Base-by-base conservation (phyloP, 768 basidiomycete species). In the Saitozyma podzolica region DNA sequence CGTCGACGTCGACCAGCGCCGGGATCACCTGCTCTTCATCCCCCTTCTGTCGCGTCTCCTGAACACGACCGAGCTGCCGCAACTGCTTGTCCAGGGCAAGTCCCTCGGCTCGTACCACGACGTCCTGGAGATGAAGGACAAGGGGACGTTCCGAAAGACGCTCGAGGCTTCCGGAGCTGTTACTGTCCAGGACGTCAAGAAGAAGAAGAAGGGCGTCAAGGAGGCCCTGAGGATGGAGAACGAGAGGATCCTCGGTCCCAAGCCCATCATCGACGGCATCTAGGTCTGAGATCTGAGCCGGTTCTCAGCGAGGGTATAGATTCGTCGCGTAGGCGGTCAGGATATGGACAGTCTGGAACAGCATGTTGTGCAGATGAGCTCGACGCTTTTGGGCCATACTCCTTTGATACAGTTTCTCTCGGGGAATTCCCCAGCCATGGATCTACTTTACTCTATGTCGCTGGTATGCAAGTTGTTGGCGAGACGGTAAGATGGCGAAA, bases 1-100 rank as follows among this genome's bases (percentile, higher is more conserved):
- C 51, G 58, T 79, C 63, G 78, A 79, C 42, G 66, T 79, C 51
- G 78, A 79, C 64, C 78, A 79, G 58, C 61, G 78, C 8, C 20
- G 57, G 9, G 75, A 76, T 56, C 63, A 63, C 40, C 14, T 20
- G 2, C 45, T 66, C 17, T 64, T 79, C 55, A 64, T 75, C 37
- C 76, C 75, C 5, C 51, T 75, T 14, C 63, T 79, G 41, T 43
- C 70, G 9, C 63, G 78, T 8, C 53, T 79, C 16, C 54, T 79
- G 13, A 60, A 54, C 7, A 72, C 69, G 16, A 19, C 59, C 14
- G 73, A 71, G 16, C 60, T 79, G 1, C 78, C 78, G 0, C 72
- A 76, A 51, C 40, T 79, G 13, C 56, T 76, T 9, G 58, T 79
- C 49, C 63, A 66, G 20, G 75, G 76, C 13, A 54, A 70, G 45